Evolutionary conservation across 208 protist species (phyloP).

Genomic region (Borovskyia barvae): DNA sequence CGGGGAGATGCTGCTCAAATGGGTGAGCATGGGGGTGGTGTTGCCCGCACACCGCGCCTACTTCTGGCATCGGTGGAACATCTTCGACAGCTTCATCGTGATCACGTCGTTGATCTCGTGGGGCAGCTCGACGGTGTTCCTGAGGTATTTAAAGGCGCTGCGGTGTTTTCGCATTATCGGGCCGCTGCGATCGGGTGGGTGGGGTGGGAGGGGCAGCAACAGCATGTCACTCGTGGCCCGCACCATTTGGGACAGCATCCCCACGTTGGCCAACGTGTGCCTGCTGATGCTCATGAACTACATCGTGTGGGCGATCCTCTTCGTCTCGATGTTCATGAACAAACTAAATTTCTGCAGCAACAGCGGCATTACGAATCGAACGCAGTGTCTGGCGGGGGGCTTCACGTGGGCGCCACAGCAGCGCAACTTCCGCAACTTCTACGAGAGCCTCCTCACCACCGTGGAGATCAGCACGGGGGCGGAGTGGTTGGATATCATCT

Average conservation of each 20-base stretch:
- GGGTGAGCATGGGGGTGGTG: constrained; percentile 85
- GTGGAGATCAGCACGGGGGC: constrained; percentile 90
- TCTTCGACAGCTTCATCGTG: constrained; percentile 88
- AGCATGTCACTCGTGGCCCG: constrained; percentile 64
- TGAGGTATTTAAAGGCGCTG: constrained; percentile 81
- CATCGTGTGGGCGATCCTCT: constrained; percentile 91
- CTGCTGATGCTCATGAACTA: constrained; percentile 89
- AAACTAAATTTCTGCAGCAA: constrained; percentile 78
- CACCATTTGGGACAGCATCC: constrained; percentile 78
- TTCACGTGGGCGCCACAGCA: constrained; percentile 37
- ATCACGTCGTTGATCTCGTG: constrained; percentile 79
- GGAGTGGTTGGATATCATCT: constrained; percentile 88
- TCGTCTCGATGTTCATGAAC: constrained; percentile 89
- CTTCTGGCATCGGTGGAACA: constrained; percentile 88
- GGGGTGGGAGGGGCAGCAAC: constrained; percentile 41
- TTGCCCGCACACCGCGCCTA: constrained; percentile 72
- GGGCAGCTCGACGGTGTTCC: constrained; percentile 30
- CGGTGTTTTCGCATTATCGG: constrained; percentile 85
- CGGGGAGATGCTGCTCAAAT: constrained; percentile 89
- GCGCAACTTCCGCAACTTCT: constrained; percentile 91
- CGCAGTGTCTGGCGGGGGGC: constrained; percentile 31
- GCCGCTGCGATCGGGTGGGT: constrained; percentile 51
- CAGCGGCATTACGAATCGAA: constrained; percentile 35
- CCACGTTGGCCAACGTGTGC: constrained; percentile 79
- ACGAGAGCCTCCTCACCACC: constrained; percentile 85